These are phyloP conservation scores for Bipolaris cookei DNA, from an alignment of 2,329 filamentous ascomycete species.

Conservation along the genomic window DNA sequence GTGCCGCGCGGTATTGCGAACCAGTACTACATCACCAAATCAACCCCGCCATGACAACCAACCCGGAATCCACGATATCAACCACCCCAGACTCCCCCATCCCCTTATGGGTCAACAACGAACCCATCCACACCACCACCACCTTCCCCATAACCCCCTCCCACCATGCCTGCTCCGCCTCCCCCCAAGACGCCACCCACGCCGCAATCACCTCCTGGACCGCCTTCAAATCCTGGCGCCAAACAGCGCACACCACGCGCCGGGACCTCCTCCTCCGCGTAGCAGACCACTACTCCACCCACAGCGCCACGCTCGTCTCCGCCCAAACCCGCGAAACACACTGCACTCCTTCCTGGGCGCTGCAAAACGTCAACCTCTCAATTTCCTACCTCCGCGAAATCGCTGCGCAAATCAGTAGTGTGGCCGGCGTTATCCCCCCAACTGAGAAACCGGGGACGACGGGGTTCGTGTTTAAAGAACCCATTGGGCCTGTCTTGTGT, in stretches of 20 bases:
- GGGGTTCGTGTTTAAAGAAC: constrained; percentile 43
- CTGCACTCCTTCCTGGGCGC: constrained; percentile 48
- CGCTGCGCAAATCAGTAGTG: constrained; percentile 41
- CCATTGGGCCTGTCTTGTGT: constrained; percentile 26
- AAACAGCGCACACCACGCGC: constrained; percentile 64
- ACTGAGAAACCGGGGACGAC: constrained; percentile 35
- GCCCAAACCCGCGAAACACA: constrained; percentile 66
- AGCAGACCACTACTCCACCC: constrained; percentile 65
- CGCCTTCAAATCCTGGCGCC: constrained; percentile 72
- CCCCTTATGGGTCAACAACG: constrained; percentile 56
- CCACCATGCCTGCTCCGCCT: constrained; percentile 62
- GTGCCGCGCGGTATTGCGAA: neutral
- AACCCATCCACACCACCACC: constrained; percentile 42
- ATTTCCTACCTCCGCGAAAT: constrained; percentile 56
- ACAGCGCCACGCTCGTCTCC: constrained; percentile 64
- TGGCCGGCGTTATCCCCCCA: constrained; percentile 29
- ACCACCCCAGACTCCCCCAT: constrained; percentile 20
- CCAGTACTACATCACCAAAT: neutral
- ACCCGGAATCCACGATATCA: neutral
- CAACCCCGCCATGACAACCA: neutral
- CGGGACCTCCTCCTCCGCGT: constrained; percentile 73
- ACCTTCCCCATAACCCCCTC: constrained; percentile 62
- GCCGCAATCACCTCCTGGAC: constrained; percentile 64
- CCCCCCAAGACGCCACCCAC: constrained; percentile 59
- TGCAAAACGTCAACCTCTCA: constrained; percentile 45